Percentiles rank a stretch among this genome's conserved stretches.
These are phyloP conservation scores for Sinapis alba DNA, from an alignment of 441 rosid species.

Conservation along the genomic window DNA sequence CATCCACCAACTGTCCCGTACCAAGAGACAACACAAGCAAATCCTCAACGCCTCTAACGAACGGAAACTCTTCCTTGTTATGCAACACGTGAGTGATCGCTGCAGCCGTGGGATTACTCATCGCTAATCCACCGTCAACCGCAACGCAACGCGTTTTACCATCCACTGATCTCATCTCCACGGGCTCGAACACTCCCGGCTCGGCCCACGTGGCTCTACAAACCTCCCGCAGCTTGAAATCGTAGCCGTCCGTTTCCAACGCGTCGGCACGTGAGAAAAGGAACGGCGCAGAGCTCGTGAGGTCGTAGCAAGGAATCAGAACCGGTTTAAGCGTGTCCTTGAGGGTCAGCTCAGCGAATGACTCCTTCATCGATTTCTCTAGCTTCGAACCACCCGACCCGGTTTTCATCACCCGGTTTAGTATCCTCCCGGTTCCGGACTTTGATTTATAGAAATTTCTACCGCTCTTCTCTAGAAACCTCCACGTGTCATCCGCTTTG, in stretches of 20 bases:
- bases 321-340: slow-evolving; percentile 91
- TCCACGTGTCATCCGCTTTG: slow-evolving; percentile 85
- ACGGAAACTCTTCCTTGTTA: slow-evolving; percentile 92
- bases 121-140: slow-evolving; percentile 82
- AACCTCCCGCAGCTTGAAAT: slow-evolving; percentile 83
- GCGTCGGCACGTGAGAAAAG: slow-evolving; percentile 95
- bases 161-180: slow-evolving; percentile 71
- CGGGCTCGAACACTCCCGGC: slow-evolving; percentile 75
- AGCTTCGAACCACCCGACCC: slow-evolving; percentile 50
- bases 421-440: slow-evolving; percentile 33
- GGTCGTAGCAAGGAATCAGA: slow-evolving; percentile 84
- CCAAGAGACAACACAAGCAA: slow-evolving; percentile 83
- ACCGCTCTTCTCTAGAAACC: slow-evolving; percentile 69
- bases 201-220: slow-evolving; percentile 90
- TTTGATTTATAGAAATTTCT: slow-evolving; percentile 51
- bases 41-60: slow-evolving; percentile 94
- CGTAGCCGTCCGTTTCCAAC: slow-evolving; percentile 76
- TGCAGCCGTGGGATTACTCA: slow-evolving; percentile 92
- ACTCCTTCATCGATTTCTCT: slow-evolving; percentile 71
- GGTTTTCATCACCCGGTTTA: slow-evolving; percentile 57
- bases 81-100: slow-evolving; percentile 96
- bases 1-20: slow-evolving; percentile 82
- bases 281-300: slow-evolving; percentile 83
- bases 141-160: slow-evolving; percentile 80
- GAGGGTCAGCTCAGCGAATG: slow-evolving; percentile 64